A percentile compares a stretch with the other conserved stretches of the same genome.
phyloP scores from a whole-genome alignment of 2,329 filamentous ascomycete species.

The Byssoonygena ceratinophila region DNA sequence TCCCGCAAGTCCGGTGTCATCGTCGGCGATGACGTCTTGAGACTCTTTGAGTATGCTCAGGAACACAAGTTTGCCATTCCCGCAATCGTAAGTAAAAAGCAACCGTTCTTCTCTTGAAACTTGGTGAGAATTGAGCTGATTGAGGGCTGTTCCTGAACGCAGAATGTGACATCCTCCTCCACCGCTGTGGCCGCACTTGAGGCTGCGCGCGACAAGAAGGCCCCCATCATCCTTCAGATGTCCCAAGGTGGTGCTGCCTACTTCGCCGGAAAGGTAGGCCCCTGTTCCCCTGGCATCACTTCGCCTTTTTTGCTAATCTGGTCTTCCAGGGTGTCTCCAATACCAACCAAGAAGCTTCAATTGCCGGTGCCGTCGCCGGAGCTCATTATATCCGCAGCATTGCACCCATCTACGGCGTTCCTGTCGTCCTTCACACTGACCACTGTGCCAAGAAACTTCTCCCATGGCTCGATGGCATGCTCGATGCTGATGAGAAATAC shows the following conservation, averaged over 20 bases:
- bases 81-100: conserved; percentile 49
- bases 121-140: not conserved
- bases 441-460: conserved; percentile 99
- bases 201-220: conserved; percentile 83
- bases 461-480: conserved; percentile 92
- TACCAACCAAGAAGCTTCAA: conserved; percentile 72
- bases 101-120: not conserved
- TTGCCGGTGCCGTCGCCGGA: conserved; percentile 75
- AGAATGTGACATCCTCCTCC: conserved; percentile 89
- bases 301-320: conserved; percentile 4
- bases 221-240: conserved; percentile 85
- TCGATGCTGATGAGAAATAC: conserved; percentile 86
- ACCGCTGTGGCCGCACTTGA: conserved; percentile 79
- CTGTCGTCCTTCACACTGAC: conserved; percentile 91
- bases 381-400: conserved; percentile 89
- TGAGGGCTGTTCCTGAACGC: not conserved
- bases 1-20: conserved; percentile 57
- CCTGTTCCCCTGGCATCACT: not conserved
- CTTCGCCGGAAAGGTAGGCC: conserved; percentile 69
- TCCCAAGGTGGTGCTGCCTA: conserved; percentile 89
- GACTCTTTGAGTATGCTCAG: conserved; percentile 81
- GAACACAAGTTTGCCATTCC: conserved; percentile 82
- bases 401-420: conserved; percentile 76
- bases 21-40: conserved; percentile 54
- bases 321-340: conserved; percentile 59